Evolutionary conservation across 768 basidiomycete genomes (phyloP), one percentile per base, ranked within the genome.

Genomic region (Coprinopsis marcescibilis): DNA sequence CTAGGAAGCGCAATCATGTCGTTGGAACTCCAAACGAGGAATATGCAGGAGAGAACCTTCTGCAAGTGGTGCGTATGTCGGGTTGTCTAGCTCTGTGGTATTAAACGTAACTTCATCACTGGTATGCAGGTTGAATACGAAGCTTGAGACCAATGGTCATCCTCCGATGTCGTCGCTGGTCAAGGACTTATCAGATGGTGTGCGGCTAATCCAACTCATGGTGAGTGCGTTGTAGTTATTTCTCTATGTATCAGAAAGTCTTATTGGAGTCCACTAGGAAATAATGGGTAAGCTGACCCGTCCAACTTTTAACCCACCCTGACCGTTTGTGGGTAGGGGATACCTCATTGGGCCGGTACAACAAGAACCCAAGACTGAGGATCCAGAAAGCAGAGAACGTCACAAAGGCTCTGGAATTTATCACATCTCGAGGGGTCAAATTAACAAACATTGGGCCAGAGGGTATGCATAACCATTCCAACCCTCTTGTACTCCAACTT

Each of bases 311-410:
- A n/a, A n/a, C n/a, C n/a, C n/a, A n/a, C n/a, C n/a, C n/a, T n/a
- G n/a, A n/a, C n/a, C n/a, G n/a, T 17, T 35, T 24, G 26, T 24
- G 23, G 1, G 26, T 24, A 92, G 89, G 90, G 45, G 89, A 93
- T 61, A 82, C 80, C 2, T 89, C 89, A n/a, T 77, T 98, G 4
- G 95, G 95, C n/a, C 71, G 89, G 56, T 98, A 95, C 63, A 96
- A 95, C 69, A 86, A 76, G 61, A 80, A 76, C 46, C 95, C 96
- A 0, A 74, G 83, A 27, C 93, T 97, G 74, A 80, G 94, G 25
- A 84, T 98, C 1, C 96, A 99, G 65, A 96, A 94, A 59, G 93
- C 92, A 2, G 96, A 99, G 75, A 99, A 99, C 65, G 94, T 95
- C 40, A 94, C 90, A 66, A 92, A 91, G 64, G 96, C 96, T 0